Percentiles rank a stretch among this genome's conserved stretches.
These are phyloP conservation scores for Fusarium bactridioides DNA, from an alignment of 2,329 filamentous ascomycete species.

Conservation along the genomic window DNA sequence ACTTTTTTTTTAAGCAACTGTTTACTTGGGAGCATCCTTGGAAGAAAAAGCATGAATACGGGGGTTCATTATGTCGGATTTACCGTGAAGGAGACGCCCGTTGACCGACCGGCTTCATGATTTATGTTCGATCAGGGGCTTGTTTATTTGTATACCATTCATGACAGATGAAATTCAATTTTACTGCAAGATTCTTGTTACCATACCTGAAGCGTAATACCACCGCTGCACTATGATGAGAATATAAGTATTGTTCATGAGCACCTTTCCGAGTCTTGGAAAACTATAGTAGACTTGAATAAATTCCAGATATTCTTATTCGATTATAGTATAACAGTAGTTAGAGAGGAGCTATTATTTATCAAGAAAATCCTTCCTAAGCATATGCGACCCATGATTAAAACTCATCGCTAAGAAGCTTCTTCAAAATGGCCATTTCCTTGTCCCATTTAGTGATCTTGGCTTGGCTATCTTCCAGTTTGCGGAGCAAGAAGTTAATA, in stretches of 20 bases:
- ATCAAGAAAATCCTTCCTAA: neutral
- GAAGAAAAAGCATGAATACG: neutral
- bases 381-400: constrained; percentile 46
- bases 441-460: constrained; percentile 78
- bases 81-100: constrained; percentile 1
- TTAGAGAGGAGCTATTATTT: neutral
- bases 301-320: neutral
- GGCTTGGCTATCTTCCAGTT: constrained; percentile 75
- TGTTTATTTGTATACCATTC: constrained; percentile 36
- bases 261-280: neutral
- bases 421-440: constrained; percentile 76
- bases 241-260: neutral
- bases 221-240: neutral
- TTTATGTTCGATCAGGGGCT: constrained; percentile 30
- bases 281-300: neutral
- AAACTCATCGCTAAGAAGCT: constrained; percentile 57
- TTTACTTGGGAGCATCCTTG: neutral
- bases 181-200: constrained; percentile 3
- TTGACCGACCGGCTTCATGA: constrained; percentile 31
- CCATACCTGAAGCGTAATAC: neutral
- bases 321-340: neutral
- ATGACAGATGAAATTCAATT: constrained; percentile 21
- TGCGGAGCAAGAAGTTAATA: constrained; percentile 75
- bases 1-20: constrained; percentile 4
- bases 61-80: constrained; percentile 1